Conservation (phyloP, 306 rosid species). For the Vachellia pachyceras region DNA sequence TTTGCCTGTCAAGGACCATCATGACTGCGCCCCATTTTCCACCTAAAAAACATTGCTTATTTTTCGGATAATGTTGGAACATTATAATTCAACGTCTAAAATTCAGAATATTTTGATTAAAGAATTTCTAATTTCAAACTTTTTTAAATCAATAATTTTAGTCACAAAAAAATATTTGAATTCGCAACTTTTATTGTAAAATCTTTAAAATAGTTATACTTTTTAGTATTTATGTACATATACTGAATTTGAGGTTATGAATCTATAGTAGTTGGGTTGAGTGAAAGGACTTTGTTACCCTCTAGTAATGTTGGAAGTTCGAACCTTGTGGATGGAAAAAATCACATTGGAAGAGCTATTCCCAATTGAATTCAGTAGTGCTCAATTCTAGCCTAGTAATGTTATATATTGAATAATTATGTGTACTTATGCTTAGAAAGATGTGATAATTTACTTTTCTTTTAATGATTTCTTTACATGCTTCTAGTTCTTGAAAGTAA, state of each 20-base stretch:
- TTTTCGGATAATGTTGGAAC: not conserved
- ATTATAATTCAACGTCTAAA: not conserved
- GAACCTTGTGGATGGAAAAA: not conserved
- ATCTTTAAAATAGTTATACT: too few relatives aligned
- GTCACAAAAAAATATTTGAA: not conserved
- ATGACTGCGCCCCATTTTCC: too few relatives aligned
- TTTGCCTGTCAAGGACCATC: not conserved
- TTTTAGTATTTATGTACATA: not conserved
- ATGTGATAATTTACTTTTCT: slow-evolving; percentile 15
- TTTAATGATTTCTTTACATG: not conserved
- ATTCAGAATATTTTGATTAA: not conserved
- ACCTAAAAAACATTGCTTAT: too few relatives aligned
- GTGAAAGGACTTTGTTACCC: not conserved
- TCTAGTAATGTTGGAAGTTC: not conserved
- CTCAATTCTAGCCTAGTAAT: not conserved
- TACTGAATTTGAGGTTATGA: not conserved
- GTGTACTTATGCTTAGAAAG: not conserved
- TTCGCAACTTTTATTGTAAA: not conserved
- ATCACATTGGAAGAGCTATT: not conserved
- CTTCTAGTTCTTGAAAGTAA: slow-evolving; percentile 23
- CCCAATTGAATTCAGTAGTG: not conserved
- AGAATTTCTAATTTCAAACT: not conserved
- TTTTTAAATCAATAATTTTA: too few relatives aligned
- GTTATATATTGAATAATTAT: not conserved
- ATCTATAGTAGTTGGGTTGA: not conserved